phyloP scores from a whole-genome alignment of 1,139 yeast species.

The Yarrowia galli region DNA sequence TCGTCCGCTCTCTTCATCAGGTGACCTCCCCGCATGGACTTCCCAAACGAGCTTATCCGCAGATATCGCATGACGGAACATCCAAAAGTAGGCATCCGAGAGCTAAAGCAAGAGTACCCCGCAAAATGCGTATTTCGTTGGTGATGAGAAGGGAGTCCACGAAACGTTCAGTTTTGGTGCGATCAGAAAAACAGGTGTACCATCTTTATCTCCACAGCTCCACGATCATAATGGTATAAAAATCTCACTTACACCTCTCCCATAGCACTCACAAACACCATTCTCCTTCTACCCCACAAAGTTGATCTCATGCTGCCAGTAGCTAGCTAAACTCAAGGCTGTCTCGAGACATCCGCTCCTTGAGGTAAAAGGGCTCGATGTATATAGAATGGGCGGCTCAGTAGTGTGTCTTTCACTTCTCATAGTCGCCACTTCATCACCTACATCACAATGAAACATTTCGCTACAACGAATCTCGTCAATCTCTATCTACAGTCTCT shows the following conservation, averaged over 20 bases:
- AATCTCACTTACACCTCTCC: not conserved
- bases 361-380: conserved; percentile 11
- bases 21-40: conserved; percentile 8
- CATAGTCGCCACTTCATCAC: not conserved
- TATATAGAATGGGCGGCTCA: not conserved
- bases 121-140: not conserved
- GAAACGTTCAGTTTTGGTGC: fast-evolving
- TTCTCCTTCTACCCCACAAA: not conserved
- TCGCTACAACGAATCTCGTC: conserved; percentile 13
- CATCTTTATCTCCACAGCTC: not conserved
- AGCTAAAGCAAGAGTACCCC: conserved; percentile 12
- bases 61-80: conserved; percentile 4
- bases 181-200: not conserved
- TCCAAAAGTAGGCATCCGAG: conserved; percentile 19
- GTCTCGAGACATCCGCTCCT: conserved; percentile 11
- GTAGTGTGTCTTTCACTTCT: not conserved
- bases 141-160: too few species aligned
- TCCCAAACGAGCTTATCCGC: conserved; percentile 26
- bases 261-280: too few species aligned
- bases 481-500: conserved; percentile 27
- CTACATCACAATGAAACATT: conserved; percentile 14
- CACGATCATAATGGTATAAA: not conserved
- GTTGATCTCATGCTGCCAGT: not conserved
- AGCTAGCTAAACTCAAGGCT: not conserved
- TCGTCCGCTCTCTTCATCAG: not conserved